A percentile compares a stretch with the other conserved stretches of the same genome.
phyloP scores from a whole-genome alignment of 441 rosid species.

The Sinapis alba region DNA sequence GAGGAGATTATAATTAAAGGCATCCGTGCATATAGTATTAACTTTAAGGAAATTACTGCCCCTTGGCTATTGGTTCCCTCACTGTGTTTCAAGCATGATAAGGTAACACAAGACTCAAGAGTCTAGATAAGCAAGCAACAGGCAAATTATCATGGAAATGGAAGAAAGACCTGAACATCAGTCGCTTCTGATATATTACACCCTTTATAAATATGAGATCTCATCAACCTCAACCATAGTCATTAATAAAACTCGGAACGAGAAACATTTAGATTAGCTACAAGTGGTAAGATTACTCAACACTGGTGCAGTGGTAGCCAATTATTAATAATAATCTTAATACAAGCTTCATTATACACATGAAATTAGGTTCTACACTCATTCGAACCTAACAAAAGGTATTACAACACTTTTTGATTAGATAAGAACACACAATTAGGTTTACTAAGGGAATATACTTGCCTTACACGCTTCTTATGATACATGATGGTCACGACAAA shows the following conservation, averaged over 20 bases:
- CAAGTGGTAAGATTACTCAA: neutral
- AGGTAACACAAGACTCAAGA: neutral
- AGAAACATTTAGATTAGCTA: neutral
- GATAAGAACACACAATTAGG: neutral
- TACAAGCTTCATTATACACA: neutral
- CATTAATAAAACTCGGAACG: neutral
- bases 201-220: neutral
- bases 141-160: too few species aligned
- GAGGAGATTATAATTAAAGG: too few species aligned
- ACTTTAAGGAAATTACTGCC: neutral
- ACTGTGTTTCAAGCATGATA: neutral
- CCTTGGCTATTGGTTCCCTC: neutral
- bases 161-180: neutral
- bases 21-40: too few species aligned
- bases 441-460: neutral
- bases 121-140: too few species aligned
- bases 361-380: neutral
- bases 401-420: neutral
- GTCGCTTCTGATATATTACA: neutral
- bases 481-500: conserved; percentile 3
- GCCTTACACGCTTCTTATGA: conserved; percentile 1
- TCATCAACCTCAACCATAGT: neutral
- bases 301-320: neutral
- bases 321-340: neutral
- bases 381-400: neutral